These are phyloP conservation scores for Xylariaceae sp. DNA, from an alignment of 2,329 filamentous ascomycete species.

Conservation along the genomic window DNA sequence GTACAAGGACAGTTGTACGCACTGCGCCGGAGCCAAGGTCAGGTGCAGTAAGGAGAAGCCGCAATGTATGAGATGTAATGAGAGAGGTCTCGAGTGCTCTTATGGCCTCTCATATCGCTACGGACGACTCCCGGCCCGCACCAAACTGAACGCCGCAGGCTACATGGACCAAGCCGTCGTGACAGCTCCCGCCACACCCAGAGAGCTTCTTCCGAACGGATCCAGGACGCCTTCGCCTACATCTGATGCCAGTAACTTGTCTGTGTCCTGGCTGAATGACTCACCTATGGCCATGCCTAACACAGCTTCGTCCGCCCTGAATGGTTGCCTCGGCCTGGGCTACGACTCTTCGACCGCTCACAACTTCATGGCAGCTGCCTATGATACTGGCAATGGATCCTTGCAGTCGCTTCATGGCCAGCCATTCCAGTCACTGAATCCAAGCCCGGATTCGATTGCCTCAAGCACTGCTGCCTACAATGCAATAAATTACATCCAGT, in stretches of 20 bases:
- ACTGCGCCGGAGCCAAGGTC: conserved; percentile 23
- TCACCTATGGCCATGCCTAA: conserved; percentile 14
- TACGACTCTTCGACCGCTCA: conserved; percentile 14
- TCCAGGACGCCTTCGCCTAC: conserved; percentile 18
- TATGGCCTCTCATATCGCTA: conserved; percentile 24
- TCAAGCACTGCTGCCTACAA: conserved; percentile 13
- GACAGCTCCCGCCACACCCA: conserved; percentile 15
- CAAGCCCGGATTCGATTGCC: conserved; percentile 15
- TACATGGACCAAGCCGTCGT: conserved; percentile 13
- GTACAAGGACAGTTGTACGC: conserved; percentile 24
- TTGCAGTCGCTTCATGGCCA: conserved; percentile 9
- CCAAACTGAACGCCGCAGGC: conserved; percentile 14
- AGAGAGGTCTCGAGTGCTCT: conserved; percentile 19
- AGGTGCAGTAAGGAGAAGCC: conserved; percentile 24
- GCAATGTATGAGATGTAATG: conserved; percentile 19
- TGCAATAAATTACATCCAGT: conserved; percentile 13
- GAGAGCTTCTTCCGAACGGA: conserved; percentile 17
- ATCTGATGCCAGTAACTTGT: conserved; percentile 12
- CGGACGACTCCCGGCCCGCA: conserved; percentile 21
- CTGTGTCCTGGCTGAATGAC: conserved; percentile 17
- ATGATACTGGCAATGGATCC: conserved; percentile 7
- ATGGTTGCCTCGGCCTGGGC: conserved; percentile 13
- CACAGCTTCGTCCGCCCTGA: conserved; percentile 9
- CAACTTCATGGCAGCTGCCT: conserved; percentile 10
- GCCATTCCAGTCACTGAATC: conserved; percentile 10